A percentile compares a stretch with the other conserved stretches of the same genome.
phyloP scores from a whole-genome alignment of 1,139 yeast genomes.

The Tardiomyces depauwii region DNA sequence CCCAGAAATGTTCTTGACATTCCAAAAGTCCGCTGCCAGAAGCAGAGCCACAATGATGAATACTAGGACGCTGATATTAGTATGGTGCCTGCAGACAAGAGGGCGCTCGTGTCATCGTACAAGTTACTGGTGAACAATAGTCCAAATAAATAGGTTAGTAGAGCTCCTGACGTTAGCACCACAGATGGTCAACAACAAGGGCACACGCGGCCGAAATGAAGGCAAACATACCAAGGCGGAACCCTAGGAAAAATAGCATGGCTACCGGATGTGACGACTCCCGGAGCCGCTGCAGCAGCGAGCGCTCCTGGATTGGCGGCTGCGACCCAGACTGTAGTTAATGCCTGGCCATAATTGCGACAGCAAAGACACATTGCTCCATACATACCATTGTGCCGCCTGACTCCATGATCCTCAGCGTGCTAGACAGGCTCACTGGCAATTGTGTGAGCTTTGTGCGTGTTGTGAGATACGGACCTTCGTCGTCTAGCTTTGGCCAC shows the following conservation, averaged over 20 bases:
- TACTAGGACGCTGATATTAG: conserved; percentile 36
- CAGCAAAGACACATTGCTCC: neutral
- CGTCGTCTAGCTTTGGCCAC: too few species aligned
- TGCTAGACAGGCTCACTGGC: too few species aligned
- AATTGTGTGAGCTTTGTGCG: too few species aligned
- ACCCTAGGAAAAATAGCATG: conserved; percentile 47
- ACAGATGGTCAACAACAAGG: too few species aligned
- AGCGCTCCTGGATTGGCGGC: conserved; percentile 8
- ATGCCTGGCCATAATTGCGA: neutral
- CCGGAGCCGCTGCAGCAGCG: conserved; percentile 30
- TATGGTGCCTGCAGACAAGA: conserved; percentile 12
- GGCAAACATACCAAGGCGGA: conserved; percentile 50
- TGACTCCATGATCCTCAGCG: neutral
- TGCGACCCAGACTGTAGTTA: neutral
- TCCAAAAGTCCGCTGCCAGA: conserved; percentile 88
- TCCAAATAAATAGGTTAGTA: conserved; percentile 5
- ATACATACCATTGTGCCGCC: conserved; percentile 1
- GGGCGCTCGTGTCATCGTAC: conserved; percentile 17
- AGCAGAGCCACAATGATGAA: conserved; percentile 69
- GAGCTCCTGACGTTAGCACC: conserved; percentile 10
- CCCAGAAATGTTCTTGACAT: conserved; percentile 83
- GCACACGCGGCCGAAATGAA: too few species aligned
- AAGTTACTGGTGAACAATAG: conserved; percentile 35
- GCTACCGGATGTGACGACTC: conserved; percentile 83
- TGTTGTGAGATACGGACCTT: too few species aligned